Base-by-base conservation (phyloP, 108 stramenopile species). In the Stephanodiscus minutulus region DNA sequence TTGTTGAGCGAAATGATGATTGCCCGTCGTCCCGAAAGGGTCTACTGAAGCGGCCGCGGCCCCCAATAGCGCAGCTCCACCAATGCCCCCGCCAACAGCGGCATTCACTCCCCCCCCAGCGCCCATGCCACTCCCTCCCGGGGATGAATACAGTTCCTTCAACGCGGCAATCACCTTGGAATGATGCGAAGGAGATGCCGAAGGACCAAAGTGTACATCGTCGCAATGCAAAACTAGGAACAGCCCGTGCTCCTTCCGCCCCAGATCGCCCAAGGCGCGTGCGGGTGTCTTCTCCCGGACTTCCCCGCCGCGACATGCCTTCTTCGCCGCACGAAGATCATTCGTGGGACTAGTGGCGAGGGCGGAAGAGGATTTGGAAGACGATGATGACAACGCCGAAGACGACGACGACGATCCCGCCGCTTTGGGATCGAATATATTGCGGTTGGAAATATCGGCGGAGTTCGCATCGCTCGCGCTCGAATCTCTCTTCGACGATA, bases 191-290 rank as follows among this genome's bases (percentile, higher is more conserved):
- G 20, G 5, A 29, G 71, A 60, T 9, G 79, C 33, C 15, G 76
- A 62, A 29, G 64, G 74, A 13, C 76, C 75, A 5, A 72, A 66
- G 37, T 88, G 88, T 57, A 93, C 85, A 54, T 91, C 92, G 49
- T 93, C 92, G 27, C 84, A 85, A 69, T 91, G 86, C 28, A 93
- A 62, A 5, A 93, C 82, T 35, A 93, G 58, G 43, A 84, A 93
- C 13, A 91, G 68, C 35, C 92, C 92, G 44, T 79, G 76, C 15
- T 82, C 81, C 25, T 86, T 69, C n/a, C 82, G 64, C 17, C 90
- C 92, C 22, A 84, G 58, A 22, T 76, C 74, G n/a, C 90, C 92
- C n/a, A 91, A 47, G 29, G 70, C 66, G 39, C 87, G 71, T 13
- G 86, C 87, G 39, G 79, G 82, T 7, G 85, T 71, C 50, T 57